phyloP scores from a whole-genome alignment of 2,329 filamentous ascomycete genomes.

The Penicillium sp. region DNA sequence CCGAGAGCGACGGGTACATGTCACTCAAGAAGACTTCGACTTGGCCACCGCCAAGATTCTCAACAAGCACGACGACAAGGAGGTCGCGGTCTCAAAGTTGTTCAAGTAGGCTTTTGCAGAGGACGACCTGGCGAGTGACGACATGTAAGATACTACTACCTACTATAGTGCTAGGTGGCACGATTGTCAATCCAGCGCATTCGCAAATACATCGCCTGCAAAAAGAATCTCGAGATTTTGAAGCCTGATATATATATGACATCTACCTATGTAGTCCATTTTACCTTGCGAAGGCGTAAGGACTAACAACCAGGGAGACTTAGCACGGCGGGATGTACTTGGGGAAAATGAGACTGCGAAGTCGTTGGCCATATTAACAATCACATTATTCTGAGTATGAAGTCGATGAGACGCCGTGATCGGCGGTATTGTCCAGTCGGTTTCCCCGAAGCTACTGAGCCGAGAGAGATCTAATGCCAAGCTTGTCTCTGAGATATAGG shows the following conservation, averaged over 20 bases:
- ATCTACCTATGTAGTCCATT: background rate
- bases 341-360: background rate
- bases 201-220: constrained; percentile 1
- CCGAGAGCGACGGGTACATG: constrained; percentile 92
- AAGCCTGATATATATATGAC: background rate
- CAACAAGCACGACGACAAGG: constrained; percentile 99
- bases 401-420: background rate
- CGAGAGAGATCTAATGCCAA: background rate
- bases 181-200: constrained; percentile 5
- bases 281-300: background rate
- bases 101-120: constrained; percentile 37
- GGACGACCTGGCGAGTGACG: constrained; percentile 14
- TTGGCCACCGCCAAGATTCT: constrained; percentile 98
- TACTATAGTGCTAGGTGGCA: constrained; percentile 15
- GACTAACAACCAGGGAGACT: background rate
- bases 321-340: background rate
- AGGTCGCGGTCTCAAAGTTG: constrained; percentile 53
- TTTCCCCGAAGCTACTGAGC: background rate
- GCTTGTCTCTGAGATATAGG: no score
- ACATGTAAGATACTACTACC: constrained; percentile 29
- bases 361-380: background rate
- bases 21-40: constrained; percentile 99
- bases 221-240: background rate
- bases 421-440: background rate
- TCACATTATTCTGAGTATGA: no score